Evolutionary conservation across 176 grass and related monocot genomes (phyloP).

Genomic region (Stipa capillata): DNA sequence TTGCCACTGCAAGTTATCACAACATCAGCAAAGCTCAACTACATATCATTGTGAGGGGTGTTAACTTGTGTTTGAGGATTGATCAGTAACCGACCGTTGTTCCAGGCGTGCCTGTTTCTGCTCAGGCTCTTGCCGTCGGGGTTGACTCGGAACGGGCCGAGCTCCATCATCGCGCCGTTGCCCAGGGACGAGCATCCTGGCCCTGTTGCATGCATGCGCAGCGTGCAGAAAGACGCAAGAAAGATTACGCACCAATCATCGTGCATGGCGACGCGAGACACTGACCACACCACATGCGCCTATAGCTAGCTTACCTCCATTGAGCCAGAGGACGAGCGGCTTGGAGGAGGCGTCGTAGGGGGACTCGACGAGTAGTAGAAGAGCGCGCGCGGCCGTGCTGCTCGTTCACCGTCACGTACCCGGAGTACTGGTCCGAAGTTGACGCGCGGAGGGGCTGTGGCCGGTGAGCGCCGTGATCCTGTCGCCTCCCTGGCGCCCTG

Average conservation of each 20-base stretch:
- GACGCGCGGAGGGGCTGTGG: conserved; percentile 38
- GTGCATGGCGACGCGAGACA: too few relatives aligned
- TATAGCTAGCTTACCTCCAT: too few relatives aligned
- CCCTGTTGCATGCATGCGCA: too few relatives aligned
- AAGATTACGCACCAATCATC: too few relatives aligned
- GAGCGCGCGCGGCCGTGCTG: conserved; percentile 45
- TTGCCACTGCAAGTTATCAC: conserved; percentile 18
- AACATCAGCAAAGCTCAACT: too few relatives aligned
- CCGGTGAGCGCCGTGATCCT: conserved; percentile 41
- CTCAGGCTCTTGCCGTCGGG: conserved; percentile 33
- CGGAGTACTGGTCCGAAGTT: conserved; percentile 48
- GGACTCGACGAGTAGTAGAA: conserved; percentile 64
- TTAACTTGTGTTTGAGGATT: background rate
- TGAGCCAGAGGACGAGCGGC: conserved; percentile 64
- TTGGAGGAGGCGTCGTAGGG: conserved; percentile 26
- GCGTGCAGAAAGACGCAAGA: too few relatives aligned
- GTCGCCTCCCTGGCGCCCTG: conserved; percentile 40
- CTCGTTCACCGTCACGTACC: conserved; percentile 42
- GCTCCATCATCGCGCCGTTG: conserved; percentile 32
- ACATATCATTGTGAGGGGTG: background rate
- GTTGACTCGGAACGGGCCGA: conserved; percentile 58
- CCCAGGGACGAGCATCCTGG: conserved; percentile 51
- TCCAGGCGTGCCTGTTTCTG: conserved; percentile 45
- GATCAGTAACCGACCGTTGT: conserved; percentile 12
- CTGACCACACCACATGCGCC: too few relatives aligned